Percentiles rank a stretch among this genome's conserved stretches.
These are phyloP conservation scores for Naganishia liquefaciens DNA, from an alignment of 1,284 basidiomycete genomes.

Conservation along the genomic window DNA sequence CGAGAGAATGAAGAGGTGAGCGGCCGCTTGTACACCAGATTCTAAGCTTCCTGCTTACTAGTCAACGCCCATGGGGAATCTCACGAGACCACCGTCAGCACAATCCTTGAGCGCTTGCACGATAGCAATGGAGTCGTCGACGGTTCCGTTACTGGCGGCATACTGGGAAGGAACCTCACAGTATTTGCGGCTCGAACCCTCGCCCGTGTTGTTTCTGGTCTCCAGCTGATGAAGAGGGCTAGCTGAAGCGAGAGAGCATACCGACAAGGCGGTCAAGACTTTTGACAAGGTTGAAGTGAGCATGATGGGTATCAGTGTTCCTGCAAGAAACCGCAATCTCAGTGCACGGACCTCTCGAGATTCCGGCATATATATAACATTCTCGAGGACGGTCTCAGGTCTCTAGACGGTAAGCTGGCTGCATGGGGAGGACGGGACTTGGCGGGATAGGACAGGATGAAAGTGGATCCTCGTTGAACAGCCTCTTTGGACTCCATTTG, in stretches of 20 bases:
- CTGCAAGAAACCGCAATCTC: no score
- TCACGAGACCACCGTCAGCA: slow-evolving; percentile 52
- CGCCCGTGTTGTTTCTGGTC: slow-evolving; percentile 8
- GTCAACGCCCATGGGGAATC: slow-evolving; percentile 53
- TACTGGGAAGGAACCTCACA: slow-evolving; percentile 26
- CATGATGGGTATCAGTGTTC: not conserved
- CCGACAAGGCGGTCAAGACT: slow-evolving; percentile 18
- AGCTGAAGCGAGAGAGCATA: slow-evolving; percentile 18
- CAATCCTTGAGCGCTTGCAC: slow-evolving; percentile 54
- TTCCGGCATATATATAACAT: no score
- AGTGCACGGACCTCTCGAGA: no score
- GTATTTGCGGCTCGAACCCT: slow-evolving; percentile 9
- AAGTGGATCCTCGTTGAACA: no score
- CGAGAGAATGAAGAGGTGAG: no score
- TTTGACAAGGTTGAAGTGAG: slow-evolving; percentile 26
- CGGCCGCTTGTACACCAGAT: not conserved
- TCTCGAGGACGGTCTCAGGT: no score
- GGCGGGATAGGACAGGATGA: no score
- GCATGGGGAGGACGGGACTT: no score
- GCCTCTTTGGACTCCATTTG: no score
- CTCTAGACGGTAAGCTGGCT: no score
- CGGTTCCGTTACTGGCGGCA: slow-evolving; percentile 38
- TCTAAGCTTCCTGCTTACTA: slow-evolving; percentile 42
- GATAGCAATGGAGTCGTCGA: slow-evolving; percentile 56
- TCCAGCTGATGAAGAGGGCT: slow-evolving; percentile 16